Evolutionary conservation across 768 basidiomycete genomes (phyloP), one percentile per base, ranked within the genome.

Genomic region (Macrolepiota albuminosa): DNA sequence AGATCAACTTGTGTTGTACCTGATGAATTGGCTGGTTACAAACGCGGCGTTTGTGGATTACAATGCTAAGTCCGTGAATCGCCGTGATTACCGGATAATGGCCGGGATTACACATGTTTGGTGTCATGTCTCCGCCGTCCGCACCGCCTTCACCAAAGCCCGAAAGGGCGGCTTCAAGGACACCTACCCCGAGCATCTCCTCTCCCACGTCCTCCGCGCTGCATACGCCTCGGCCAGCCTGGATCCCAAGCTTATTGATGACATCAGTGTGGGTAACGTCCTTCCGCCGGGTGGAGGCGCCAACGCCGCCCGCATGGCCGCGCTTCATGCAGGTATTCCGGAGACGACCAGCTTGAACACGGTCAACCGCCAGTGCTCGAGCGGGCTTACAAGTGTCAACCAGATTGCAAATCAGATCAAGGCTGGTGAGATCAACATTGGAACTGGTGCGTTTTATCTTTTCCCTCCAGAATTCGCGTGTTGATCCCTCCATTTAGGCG

Each of bases 151-250:
- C 60, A 97, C 95, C 34, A 96, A 95, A 82, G 84, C 84, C 26
- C 86, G 80, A 69, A 94, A 93, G 69, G 94, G 94, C 57, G 91
- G 88, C 14, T 95, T 94, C 82, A 93, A 93, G 73, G 91, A 95
- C 74, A 94, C 91, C 39, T 81, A 84, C 54, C 89, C 91, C 6
- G 92, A 94, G 61, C 85, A 91, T 63, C 79, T 92, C 66, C 83
- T 95, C 58, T 85, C 89, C 2, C 86, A 84, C 54, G 84, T 91
- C 64, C 81, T 95, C 54, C 82, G 83, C 56, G 89, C 88, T 47
- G 87, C 79, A n/a, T 89, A 89, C 74, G 78, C 78, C 26, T 83
- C 78, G 61, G 82, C 81, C 52, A 76, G 79, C 62, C 82, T 95
- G 57, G 86, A 95, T 75, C 94, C 94, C 48, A 77, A 80, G 56